Conservation (phyloP, 129 eudicot species). For the Kitagawia praeruptora region DNA sequence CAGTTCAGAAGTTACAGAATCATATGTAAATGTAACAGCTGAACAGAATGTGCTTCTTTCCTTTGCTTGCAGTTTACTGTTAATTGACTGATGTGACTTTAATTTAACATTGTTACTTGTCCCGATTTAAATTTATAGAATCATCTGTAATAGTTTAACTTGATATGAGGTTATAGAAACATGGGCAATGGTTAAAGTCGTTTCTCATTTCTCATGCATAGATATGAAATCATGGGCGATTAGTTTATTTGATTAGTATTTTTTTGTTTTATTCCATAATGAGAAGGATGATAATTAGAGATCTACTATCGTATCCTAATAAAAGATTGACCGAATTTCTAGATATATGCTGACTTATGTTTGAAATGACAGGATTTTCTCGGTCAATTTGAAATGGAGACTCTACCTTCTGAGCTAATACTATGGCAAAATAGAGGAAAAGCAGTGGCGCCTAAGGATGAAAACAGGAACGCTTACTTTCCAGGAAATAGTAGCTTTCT, state of each 20-base stretch:
- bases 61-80: neutral
- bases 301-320: neutral
- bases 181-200: neutral
- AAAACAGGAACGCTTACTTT: conserved; percentile 26
- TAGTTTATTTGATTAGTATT: neutral
- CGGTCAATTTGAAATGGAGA: conserved; percentile 20
- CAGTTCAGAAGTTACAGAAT: neutral
- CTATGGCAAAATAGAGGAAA: conserved; percentile 29
- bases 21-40: neutral
- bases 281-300: neutral
- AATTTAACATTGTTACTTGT: neutral
- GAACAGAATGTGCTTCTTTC: neutral
- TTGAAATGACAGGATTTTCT: neutral
- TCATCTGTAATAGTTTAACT: neutral
- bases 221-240: neutral
- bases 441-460: conserved; percentile 19
- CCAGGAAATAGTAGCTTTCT: conserved; percentile 19
- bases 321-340: neutral
- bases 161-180: neutral
- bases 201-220: neutral
- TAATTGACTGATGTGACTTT: neutral
- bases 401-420: conserved; percentile 12
- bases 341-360: neutral
- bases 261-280: neutral
- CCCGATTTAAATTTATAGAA: neutral